A percentile compares a stretch with the other conserved stretches of the same genome.
phyloP scores from a whole-genome alignment of 257 asterid genomes.

The Solanum bulbocastanum region DNA sequence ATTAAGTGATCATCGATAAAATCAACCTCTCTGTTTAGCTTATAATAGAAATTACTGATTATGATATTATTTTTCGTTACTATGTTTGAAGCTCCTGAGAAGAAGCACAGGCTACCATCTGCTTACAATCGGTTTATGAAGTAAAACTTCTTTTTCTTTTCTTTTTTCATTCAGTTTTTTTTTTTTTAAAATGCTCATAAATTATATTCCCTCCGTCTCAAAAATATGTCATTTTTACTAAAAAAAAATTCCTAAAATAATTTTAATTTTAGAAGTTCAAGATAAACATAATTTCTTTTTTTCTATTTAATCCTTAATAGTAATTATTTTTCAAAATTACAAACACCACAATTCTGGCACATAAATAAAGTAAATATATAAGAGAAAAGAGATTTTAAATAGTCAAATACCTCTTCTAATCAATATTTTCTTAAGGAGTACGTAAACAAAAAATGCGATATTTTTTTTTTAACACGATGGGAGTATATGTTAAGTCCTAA shows the following conservation, averaged over 20 bases:
- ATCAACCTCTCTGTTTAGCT: background rate
- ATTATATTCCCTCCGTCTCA: background rate
- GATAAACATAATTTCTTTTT: background rate
- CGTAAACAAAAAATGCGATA: no score
- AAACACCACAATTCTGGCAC: background rate
- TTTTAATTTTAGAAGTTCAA: no score
- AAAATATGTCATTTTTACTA: background rate
- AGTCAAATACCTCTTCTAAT: no score
- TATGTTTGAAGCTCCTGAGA: constrained; percentile 71
- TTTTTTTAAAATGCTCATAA: background rate
- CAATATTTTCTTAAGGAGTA: background rate
- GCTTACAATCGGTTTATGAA: constrained; percentile 99
- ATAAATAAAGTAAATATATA: no score
- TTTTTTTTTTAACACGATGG: background rate
- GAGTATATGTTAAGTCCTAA: background rate
- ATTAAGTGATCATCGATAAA: background rate
- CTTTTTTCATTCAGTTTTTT: background rate
- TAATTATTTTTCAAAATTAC: no score
- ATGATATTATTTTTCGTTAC: background rate
- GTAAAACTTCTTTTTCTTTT: constrained; percentile 13
- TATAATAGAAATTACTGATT: background rate
- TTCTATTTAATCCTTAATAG: background rate
- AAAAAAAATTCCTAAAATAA: no score
- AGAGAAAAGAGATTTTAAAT: no score
- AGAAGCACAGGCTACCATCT: constrained; percentile 96